These are phyloP conservation scores for Tremella yokohamensis DNA, from an alignment of 768 basidiomycete species.

Conservation along the genomic window DNA sequence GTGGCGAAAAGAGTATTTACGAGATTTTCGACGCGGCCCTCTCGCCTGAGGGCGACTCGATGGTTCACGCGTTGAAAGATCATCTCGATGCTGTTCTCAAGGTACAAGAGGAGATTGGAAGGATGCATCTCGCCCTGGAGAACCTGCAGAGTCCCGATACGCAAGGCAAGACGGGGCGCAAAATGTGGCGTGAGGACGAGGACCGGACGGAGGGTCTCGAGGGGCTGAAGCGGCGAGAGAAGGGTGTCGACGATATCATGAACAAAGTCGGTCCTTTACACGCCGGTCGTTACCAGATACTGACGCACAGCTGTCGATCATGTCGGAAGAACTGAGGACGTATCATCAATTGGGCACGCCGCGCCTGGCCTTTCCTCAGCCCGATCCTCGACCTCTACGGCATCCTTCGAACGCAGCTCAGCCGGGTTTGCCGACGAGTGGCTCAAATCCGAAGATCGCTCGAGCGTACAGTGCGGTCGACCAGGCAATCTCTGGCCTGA, in stretches of 20 bases:
- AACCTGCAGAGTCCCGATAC: neutral
- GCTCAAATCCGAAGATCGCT: too few species aligned
- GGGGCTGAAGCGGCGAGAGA: constrained; percentile 21
- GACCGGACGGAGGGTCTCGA: constrained; percentile 5
- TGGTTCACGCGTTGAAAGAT: constrained; percentile 29
- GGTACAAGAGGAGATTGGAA: constrained; percentile 40
- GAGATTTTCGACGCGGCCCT: constrained; percentile 41
- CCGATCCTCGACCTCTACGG: neutral
- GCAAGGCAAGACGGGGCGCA: constrained; percentile 4
- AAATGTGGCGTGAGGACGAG: constrained; percentile 1
- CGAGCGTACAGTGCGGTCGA: too few species aligned
- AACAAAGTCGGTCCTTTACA: constrained; percentile 23
- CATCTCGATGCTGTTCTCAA: constrained; percentile 40
- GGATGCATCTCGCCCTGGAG: constrained; percentile 39
- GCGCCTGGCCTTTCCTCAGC: constrained; percentile 28
- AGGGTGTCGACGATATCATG: constrained; percentile 45
- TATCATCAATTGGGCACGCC: constrained; percentile 45
- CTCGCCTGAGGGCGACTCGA: constrained; percentile 19
- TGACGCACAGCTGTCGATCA: constrained; percentile 23
- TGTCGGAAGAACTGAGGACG: constrained; percentile 34
- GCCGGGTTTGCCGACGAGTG: too few species aligned
- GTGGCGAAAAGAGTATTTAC: constrained; percentile 28
- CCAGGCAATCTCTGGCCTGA: too few species aligned
- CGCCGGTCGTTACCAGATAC: too few species aligned
- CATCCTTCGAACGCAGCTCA: too few species aligned